Conservation (phyloP, 495 filamentous ascomycete species). For the Penicillium parvum region DNA sequence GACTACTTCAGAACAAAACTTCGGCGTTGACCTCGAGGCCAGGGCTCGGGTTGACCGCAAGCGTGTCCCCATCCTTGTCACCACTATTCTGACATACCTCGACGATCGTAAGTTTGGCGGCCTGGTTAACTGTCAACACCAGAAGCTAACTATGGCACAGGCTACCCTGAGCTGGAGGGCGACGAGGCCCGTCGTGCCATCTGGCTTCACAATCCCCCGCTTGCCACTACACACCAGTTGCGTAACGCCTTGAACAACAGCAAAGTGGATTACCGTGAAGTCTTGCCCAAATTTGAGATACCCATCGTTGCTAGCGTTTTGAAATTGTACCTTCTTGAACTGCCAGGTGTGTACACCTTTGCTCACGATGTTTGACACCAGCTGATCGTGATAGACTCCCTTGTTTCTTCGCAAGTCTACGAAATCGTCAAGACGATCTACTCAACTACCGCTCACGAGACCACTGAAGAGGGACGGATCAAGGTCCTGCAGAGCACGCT, state of each 20-base stretch:
- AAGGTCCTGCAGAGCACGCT: conserved; percentile 94
- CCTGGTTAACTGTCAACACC: background rate
- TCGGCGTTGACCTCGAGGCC: conserved; percentile 94
- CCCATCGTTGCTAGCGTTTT: conserved; percentile 89
- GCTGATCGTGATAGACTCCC: conserved; percentile 61
- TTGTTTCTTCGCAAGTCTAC: conserved; percentile 97
- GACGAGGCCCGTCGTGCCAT: conserved; percentile 90
- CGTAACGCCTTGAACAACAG: conserved; percentile 81
- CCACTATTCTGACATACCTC: conserved; percentile 86
- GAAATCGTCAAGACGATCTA: conserved; percentile 99
- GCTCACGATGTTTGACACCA: background rate
- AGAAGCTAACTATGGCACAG: conserved; percentile 29
- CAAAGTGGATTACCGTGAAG: conserved; percentile 70
- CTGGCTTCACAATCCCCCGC: conserved; percentile 89
- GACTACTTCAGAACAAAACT: conserved; percentile 98
- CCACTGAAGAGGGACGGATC: conserved; percentile 68
- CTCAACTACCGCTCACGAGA: conserved; percentile 65
- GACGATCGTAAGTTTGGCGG: conserved; percentile 63
- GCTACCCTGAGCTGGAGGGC: conserved; percentile 96
- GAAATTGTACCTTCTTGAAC: conserved; percentile 93
- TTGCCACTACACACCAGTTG: conserved; percentile 80
- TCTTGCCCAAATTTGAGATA: conserved; percentile 82
- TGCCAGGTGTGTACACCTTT: conserved; percentile 64
- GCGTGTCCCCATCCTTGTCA: conserved; percentile 89
- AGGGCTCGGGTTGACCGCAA: conserved; percentile 90